These are phyloP conservation scores for Phialocephala subalpina DNA, from an alignment of 2,329 filamentous ascomycete species.

Conservation along the genomic window DNA sequence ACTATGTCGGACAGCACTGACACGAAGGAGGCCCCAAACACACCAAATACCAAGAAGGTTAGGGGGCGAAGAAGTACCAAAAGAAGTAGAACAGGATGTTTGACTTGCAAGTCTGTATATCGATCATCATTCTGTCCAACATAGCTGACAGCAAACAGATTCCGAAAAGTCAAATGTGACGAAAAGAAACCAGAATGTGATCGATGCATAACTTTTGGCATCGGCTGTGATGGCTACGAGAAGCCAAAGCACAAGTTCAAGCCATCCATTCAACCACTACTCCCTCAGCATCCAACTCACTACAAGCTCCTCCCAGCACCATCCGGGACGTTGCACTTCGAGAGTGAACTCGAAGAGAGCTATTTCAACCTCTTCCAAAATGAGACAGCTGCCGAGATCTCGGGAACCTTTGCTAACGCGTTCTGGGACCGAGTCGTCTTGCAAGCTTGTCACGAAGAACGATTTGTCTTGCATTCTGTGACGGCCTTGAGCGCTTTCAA, in stretches of 20 bases:
- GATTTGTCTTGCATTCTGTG: conserved; percentile 11
- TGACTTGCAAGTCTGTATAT: conserved; percentile 4
- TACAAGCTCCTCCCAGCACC: conserved; percentile 11
- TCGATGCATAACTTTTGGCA: conserved; percentile 6
- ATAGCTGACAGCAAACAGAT: not conserved
- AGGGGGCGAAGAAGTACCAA: conserved; percentile 7
- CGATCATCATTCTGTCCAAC: too few species aligned
- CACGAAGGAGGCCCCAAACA: not conserved
- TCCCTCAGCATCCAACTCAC: not conserved
- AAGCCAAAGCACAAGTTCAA: not conserved
- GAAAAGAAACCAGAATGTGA: conserved; percentile 12
- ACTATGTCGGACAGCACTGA: not conserved
- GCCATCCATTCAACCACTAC: not conserved
- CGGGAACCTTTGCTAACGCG: conserved; percentile 12
- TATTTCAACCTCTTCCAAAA: conserved; percentile 20
- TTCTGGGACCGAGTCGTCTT: conserved; percentile 24
- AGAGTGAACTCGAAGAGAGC: conserved; percentile 5
- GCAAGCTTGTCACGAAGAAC: conserved; percentile 24
- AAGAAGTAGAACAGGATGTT: conserved; percentile 9
- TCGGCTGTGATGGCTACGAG: conserved; percentile 11
- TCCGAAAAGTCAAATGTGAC: conserved; percentile 13
- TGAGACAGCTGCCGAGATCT: conserved; percentile 21
- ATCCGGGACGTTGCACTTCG: not conserved
- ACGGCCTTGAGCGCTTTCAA: conserved; percentile 19
- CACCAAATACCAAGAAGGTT: not conserved